These are phyloP conservation scores for Chytriomyces sp. DNA, from an alignment of 192 early-diverging fungal species.

Conservation along the genomic window DNA sequence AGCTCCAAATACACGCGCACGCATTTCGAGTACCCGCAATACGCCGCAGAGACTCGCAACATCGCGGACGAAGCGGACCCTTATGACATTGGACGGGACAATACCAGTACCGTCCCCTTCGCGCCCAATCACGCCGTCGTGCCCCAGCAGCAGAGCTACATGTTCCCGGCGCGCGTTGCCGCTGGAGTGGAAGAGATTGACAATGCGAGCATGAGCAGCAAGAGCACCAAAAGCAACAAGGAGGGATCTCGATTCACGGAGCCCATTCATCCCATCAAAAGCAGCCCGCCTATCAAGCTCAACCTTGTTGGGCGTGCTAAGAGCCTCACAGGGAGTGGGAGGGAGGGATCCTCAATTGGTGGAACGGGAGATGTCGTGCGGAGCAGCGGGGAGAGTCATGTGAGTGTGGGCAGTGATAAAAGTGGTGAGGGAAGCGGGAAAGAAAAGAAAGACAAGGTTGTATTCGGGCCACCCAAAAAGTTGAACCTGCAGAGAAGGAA, in stretches of 20 bases:
- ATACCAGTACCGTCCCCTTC: no score
- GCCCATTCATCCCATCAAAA: not conserved
- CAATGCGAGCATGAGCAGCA: not conserved
- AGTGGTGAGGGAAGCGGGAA: not conserved
- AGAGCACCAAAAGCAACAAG: not conserved
- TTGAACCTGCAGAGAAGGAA: constrained; percentile 7
- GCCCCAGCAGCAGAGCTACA: no score
- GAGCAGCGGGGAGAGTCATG: not conserved
- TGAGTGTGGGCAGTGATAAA: not conserved
- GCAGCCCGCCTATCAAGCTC: not conserved
- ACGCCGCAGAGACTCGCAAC: no score
- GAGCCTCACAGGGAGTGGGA: not conserved
- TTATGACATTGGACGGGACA: no score
- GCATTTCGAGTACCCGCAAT: no score
- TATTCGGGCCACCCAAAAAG: constrained; percentile 2
- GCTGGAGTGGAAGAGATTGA: not conserved
- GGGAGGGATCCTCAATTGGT: not conserved
- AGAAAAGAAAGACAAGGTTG: constrained; percentile 8
- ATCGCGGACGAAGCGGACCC: no score
- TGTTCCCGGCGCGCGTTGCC: no score
- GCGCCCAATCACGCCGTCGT: no score
- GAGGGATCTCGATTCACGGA: not conserved
- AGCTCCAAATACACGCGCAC: no score
- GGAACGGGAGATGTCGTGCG: not conserved
- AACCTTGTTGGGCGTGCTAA: not conserved